Base-by-base conservation (phyloP, 2,329 filamentous ascomycete species). In the Tricladium varicosporioides region DNA sequence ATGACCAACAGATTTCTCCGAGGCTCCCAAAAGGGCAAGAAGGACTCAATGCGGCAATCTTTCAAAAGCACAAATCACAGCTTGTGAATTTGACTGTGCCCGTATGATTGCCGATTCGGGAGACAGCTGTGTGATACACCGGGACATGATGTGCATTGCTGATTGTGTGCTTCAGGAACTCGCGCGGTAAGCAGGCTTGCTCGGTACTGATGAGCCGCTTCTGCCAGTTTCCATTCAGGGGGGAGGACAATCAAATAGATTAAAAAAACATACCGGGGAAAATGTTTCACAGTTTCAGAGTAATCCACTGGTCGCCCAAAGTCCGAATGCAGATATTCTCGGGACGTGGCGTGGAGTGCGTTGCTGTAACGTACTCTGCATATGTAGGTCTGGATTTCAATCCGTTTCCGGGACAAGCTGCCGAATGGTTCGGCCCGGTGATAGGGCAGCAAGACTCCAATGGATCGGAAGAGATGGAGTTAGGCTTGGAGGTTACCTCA, bases 131-230 rank as follows among this genome's bases (percentile, higher is more conserved):
- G 62, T 63, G 57, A 59, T 55, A 63, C 61, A 54, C 54, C 60
- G 58, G 61, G 56, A 64, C 49, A 63, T 66, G 64, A 63, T 68
- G 60, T 67, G 66, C 66, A 68, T 63, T 59, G 54, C 44, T 44
- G 22, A 22, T 45, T 19, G 56, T 40, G 51, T 43, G 36, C 46
- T 60, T 57, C 46, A 56, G 54, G 58, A 60, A 56, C 52, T 59
- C 48, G 48, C 59, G 49, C 49, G 49, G 54, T 27, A 62, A 58
- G 56, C 51, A 62, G 57, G 55, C 58, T 27, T 57, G 61, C 62
- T 69, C 61, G 63, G 63, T 65, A 67, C 57, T 63, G 53, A 61
- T 53, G 63, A 66, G 65, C 65, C 60, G 61, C 60, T 51, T 59
- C 47, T 36, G 40, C 53, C 36, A 60, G 44, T 14, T 13, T 50